Evolutionary conservation across 2,329 filamentous ascomycete genomes (phyloP), one percentile per base, ranked within the genome.

Genomic region (Cordyceps fumosorosea): DNA sequence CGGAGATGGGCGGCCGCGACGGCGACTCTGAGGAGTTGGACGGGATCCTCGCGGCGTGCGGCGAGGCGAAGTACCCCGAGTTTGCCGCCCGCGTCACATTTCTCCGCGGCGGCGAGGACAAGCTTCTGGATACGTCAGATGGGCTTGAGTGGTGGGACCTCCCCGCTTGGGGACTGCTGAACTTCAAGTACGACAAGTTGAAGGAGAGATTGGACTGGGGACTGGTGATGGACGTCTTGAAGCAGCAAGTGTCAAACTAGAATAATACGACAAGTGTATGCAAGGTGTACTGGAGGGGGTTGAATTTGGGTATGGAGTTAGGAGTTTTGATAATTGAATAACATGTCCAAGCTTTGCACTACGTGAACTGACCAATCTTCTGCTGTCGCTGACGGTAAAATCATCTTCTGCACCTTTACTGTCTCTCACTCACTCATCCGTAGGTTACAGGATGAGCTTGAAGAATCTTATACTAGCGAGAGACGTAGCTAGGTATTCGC

Each of bases 151-250:
- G 55, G 44, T 48, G 55, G 44, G 42, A 47, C 10, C 32, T 60
- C 6, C 47, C n/a, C 32, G 34, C 47, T 29, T 50, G 29, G 24
- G 26, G 7, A 12, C 18, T 53, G 0, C 10, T 45, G 4, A 60
- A 60, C 48, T 32, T 60, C 34, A 52, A 60, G 24, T 60, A 52
- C 16, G 45, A 60, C 3, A 44, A 52, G 22, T 22, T 60, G n/a
- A 29, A 34, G 34, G 52, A 59, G 22, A 34, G 22, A 12, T 29
- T 45, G 37, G 56, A 52, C 48, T 53, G 37, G 45, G 56, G 37
- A 11, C 20, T 53, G 18, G 18, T 60, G 7, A 26, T 7, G 12
- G 48, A 52, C 32, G 20, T 51, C 24, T 37, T 56, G 24, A 7
- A 32, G 22, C 40, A n/a, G 5, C 40, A 54, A 7, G 20, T 24